These are phyloP conservation scores for Stereocaulon alpinum DNA, from an alignment of 495 filamentous ascomycete species.

Conservation along the genomic window DNA sequence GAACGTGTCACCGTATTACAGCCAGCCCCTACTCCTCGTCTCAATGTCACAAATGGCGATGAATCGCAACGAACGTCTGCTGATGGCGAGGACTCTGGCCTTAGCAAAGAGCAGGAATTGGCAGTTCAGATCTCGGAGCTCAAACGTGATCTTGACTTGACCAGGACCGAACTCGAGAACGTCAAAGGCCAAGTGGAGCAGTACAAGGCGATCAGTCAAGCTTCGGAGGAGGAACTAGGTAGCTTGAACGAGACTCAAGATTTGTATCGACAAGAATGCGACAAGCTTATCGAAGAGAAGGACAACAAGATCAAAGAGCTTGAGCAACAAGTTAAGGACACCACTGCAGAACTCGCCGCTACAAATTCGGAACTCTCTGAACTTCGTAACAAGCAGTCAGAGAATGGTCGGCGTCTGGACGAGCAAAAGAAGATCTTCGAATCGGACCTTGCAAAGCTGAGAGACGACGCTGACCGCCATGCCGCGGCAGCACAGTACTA, in stretches of 20 bases:
- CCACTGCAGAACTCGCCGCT: slow-evolving; percentile 65
- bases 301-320: slow-evolving; percentile 66
- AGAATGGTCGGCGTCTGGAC: slow-evolving; percentile 58
- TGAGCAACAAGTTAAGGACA: slow-evolving; percentile 69
- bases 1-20: slow-evolving; percentile 74
- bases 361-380: slow-evolving; percentile 70
- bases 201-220: slow-evolving; percentile 80
- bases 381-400: slow-evolving; percentile 65
- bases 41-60: slow-evolving; percentile 33
- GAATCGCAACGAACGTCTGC: slow-evolving; percentile 28
- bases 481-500: slow-evolving; percentile 65
- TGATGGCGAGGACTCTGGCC: slow-evolving; percentile 37
- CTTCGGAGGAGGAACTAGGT: slow-evolving; percentile 78
- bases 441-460: slow-evolving; percentile 66
- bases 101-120: slow-evolving; percentile 75
- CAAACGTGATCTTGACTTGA: slow-evolving; percentile 68
- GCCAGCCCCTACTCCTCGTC: slow-evolving; percentile 52
- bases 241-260: slow-evolving; percentile 71
- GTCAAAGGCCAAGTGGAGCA: slow-evolving; percentile 70
- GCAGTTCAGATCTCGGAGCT: slow-evolving; percentile 72
- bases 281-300: slow-evolving; percentile 60
- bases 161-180: slow-evolving; percentile 64
- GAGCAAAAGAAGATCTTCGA: slow-evolving; percentile 70
- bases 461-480: slow-evolving; percentile 75
- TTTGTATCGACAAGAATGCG: slow-evolving; percentile 76